Evolutionary conservation across 2,329 filamentous ascomycete species (phyloP).

Genomic region (Grosmannia huntii): DNA sequence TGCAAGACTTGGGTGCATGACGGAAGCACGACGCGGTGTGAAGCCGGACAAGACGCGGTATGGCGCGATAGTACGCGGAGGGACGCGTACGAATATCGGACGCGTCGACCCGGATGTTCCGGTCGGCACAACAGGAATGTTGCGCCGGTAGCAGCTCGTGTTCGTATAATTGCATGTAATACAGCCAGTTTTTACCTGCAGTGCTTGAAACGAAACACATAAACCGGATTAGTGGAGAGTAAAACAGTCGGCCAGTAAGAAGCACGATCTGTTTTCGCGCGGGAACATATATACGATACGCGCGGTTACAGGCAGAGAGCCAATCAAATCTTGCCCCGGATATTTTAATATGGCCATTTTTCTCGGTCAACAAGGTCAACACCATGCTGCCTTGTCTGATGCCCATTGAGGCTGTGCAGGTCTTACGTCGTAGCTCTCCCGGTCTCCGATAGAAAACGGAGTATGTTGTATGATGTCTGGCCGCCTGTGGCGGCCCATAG

Average conservation of each 20-base stretch:
- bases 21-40: not conserved
- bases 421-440: not conserved
- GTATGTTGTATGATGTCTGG: not conserved
- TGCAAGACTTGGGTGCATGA: not conserved
- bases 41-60: constrained; percentile 5
- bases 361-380: not conserved
- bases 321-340: not conserved
- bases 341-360: not conserved
- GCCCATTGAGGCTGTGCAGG: constrained; percentile 7
- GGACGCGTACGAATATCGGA: not conserved
- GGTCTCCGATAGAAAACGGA: not conserved
- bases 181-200: not conserved
- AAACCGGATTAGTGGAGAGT: not conserved
- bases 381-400: not conserved
- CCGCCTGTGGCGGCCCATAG: not conserved
- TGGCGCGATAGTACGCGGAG: constrained; percentile 2
- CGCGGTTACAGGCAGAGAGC: not conserved
- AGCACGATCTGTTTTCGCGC: not conserved
- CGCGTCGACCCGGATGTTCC: not conserved
- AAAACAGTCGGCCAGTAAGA: not conserved
- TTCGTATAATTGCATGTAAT: too few relatives aligned
- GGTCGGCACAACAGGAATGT: not conserved
- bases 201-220: not conserved
- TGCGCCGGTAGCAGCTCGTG: not conserved
- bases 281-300: not conserved